Base-by-base conservation (phyloP, 495 filamentous ascomycete species). In the Rhizodiscina lignyota region DNA sequence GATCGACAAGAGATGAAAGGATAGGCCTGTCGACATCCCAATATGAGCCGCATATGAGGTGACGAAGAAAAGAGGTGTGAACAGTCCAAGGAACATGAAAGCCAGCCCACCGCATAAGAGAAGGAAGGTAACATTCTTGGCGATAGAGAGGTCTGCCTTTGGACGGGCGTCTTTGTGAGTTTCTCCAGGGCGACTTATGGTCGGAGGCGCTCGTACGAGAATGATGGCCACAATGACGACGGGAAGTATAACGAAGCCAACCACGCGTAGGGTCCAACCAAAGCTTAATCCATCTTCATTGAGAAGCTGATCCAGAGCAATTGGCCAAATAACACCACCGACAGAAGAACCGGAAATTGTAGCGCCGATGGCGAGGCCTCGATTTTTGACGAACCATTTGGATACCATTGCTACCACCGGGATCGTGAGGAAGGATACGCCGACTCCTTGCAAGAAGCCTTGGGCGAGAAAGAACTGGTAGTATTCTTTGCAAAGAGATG, bases 401-500 rank as follows among this genome's bases (percentile, higher is more conserved):
- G 61, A 56, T 1, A 71, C 56, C 0, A 65, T 59, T 0, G 62
- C 65, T 5, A 76, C 47, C 21, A 60, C 54, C 0, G 74, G 72
- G 35, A 66, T 61, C 16, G 58, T 49, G 4, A 72, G 46, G 17
- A 77, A 40, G 0, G 60, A 54, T 45, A 65, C 64, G 13, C 54
- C 57, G 0, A 65, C 42, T 0, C 72, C 72, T 1, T 65, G 51
- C 0, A 77, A 50, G 2, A 79, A 38, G 2, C 67, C 71, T 44
- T 79, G 74, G 0, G 63, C 61, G 6, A 80, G 66, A 36, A 52
- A 45, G 41, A 80, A 70, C 31, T 80, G 71, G 43, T 62, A 79
- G 50, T 70, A 74, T 24, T 64, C 31, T 3, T 49, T 52, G 47
- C 70, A 76, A 1, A 79, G 48, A 15, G 63, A 69, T 0, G 51